phyloP scores from a whole-genome alignment of 139 green algal species.

The Chlamydomonas sphaeroides region DNA sequence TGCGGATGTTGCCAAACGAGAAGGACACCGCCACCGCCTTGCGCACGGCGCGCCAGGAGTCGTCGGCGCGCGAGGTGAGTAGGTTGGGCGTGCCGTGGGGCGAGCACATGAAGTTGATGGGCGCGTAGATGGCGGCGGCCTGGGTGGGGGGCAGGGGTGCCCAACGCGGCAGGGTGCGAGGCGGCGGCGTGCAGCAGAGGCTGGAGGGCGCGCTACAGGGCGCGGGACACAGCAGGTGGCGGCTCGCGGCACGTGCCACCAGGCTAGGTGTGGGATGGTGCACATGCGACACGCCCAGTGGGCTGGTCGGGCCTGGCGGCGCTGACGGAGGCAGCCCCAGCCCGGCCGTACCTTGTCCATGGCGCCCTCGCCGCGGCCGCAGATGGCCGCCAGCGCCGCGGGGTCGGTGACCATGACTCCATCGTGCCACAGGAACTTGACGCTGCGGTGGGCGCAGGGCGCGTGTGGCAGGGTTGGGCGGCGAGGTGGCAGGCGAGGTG shows the following conservation, averaged over 20 bases:
- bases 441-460: not conserved
- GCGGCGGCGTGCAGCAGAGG: too few relatives aligned
- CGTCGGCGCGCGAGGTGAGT: conserved; percentile 60
- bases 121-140: conserved; percentile 35
- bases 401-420: conserved; percentile 58
- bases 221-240: too few relatives aligned
- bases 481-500: not conserved
- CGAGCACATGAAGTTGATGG: conserved; percentile 62
- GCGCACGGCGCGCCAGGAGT: conserved; percentile 60
- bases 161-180: too few relatives aligned
- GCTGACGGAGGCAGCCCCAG: too few relatives aligned
- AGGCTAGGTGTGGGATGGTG: too few relatives aligned
- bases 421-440: conserved; percentile 58
- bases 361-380: conserved; percentile 53
- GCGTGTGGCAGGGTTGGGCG: not conserved
- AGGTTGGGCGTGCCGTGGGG: conserved; percentile 58
- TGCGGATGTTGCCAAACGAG: conserved; percentile 62
- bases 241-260: too few relatives aligned
- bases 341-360: conserved; percentile 55
- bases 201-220: too few relatives aligned
- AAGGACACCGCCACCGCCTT: conserved; percentile 70
- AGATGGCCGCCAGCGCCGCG: conserved; percentile 49
- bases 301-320: too few relatives aligned
- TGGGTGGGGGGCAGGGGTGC: too few relatives aligned
- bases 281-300: too few relatives aligned